Conservation (phyloP, 1,284 basidiomycete genomes). For the Cutaneotrichosporon sp. region DNA sequence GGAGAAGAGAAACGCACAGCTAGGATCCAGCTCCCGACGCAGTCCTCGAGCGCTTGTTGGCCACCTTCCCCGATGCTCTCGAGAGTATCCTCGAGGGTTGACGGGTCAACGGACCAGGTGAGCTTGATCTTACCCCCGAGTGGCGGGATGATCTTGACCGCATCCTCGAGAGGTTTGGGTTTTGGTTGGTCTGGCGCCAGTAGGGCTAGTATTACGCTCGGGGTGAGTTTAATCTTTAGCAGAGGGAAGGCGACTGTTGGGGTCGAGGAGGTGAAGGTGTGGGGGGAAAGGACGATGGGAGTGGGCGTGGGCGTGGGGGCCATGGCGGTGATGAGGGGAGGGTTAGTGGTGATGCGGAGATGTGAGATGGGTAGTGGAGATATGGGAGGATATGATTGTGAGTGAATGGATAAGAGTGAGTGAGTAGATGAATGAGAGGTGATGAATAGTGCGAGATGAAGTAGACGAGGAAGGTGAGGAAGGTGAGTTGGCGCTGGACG, state of each 20-base stretch:
- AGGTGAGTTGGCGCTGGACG: too few relatives aligned
- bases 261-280: too few relatives aligned
- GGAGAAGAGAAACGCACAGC: too few relatives aligned
- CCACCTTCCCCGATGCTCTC: neutral
- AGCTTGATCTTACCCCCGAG: constrained; percentile 20
- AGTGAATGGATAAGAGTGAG: neutral
- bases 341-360: too few relatives aligned
- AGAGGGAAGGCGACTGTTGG: constrained; percentile 1
- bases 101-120: constrained; percentile 2
- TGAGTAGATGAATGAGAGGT: too few relatives aligned
- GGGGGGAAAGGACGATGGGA: neutral
- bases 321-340: too few relatives aligned
- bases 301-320: too few relatives aligned
- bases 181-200: constrained; percentile 10
- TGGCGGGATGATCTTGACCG: constrained; percentile 21
- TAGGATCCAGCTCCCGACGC: neutral
- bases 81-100: neutral
- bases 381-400: neutral
- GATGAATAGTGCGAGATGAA: neutral
- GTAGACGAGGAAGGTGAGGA: neutral
- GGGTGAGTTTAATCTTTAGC: constrained; percentile 18
- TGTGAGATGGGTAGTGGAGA: neutral
- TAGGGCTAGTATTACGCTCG: constrained; percentile 4
- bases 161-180: constrained; percentile 19
- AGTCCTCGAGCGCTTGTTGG: neutral